Evolutionary conservation across 106 monocot species (phyloP), one percentile per base, ranked within the genome.

Genomic region (Apostasia ramifera): DNA sequence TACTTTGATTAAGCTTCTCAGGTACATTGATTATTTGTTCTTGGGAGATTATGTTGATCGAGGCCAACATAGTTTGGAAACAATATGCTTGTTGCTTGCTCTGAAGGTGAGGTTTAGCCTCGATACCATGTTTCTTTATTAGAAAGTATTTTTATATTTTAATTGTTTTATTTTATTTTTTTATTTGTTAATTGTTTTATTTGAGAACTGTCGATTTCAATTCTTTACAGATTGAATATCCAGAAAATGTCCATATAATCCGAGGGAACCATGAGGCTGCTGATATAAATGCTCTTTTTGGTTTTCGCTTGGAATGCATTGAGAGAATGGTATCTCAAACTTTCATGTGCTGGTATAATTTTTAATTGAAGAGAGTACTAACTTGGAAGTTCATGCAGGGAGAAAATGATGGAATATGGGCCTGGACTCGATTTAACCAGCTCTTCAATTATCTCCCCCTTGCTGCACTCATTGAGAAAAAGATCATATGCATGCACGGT

Each of bases 401-500:
- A 14, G 97, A 97, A 82, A 90, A 66, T 80, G 97, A 97, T 71
- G 97, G 97, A 39, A 92, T 97, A 77, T 97, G 97, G 97, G 97
- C 92, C 44, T 97, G 97, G 97, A 87, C 87, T 57, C 82, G 92
- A 47, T 86, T 97, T 66, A 97, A 97, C 77, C 92, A 92, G 81
- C 81, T 97, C 66, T 97, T 97, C 66, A 97, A 97, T 70, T 87
- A 60, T 60, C 92, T 97, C 4, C 97, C 97, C 41, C 84, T 97
- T 63, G 89, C 89, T 73, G 97, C 97, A 64, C 59, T 92, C 13
- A 92, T 97, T 69, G 97, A 97, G 57, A 97, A 87, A 80, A 97
- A 97, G 79, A 97, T 97, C 66, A 97, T 97, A 40, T 97, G 97
- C 79, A 97, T 97, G 97, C 97, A 97, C 81, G 97, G 97, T 75